These are phyloP conservation scores for Monosporozyma solicola DNA, from an alignment of 805 yeast genomes.

Conservation along the genomic window DNA sequence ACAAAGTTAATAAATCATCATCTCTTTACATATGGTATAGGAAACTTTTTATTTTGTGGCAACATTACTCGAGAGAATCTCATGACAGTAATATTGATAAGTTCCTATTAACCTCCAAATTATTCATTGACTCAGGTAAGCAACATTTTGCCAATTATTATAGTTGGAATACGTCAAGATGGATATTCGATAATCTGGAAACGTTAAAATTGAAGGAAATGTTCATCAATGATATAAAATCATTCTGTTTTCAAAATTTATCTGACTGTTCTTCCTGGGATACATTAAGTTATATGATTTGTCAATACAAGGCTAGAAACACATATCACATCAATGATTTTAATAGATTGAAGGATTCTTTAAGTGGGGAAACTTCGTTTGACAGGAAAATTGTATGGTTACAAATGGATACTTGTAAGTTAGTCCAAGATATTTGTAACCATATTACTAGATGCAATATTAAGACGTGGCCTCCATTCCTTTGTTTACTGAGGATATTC, in stretches of 20 bases:
- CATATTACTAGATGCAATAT: slow-evolving; percentile 13
- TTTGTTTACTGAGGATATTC: slow-evolving; percentile 11
- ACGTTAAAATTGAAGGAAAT: slow-evolving; percentile 3
- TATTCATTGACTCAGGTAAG: slow-evolving; percentile 22
- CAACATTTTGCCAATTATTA: slow-evolving; percentile 33
- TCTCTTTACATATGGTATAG: slow-evolving; percentile 31
- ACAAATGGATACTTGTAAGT: not conserved
- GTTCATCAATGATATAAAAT: slow-evolving; percentile 10
- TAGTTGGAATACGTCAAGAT: slow-evolving; percentile 33
- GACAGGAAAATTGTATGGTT: not conserved
- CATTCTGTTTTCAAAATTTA: slow-evolving; percentile 21
- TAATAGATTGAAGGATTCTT: not conserved
- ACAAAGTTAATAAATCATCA: slow-evolving; percentile 33
- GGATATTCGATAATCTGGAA: slow-evolving; percentile 22
- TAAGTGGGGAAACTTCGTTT: not conserved
- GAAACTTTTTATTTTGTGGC: slow-evolving; percentile 17
- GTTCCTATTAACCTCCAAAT: not conserved
- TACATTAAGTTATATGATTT: slow-evolving; percentile 17
- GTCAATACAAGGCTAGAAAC: slow-evolving; percentile 5
- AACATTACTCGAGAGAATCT: not conserved
- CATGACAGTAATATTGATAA: too few relatives aligned
- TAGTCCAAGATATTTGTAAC: slow-evolving; percentile 5
- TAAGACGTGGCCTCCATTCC: slow-evolving; percentile 22
- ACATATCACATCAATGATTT: slow-evolving; percentile 8
- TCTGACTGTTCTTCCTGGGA: slow-evolving; percentile 33